Evolutionary conservation across 2,329 filamentous ascomycete species (phyloP).

Genomic region (Penicillium occitanis): DNA sequence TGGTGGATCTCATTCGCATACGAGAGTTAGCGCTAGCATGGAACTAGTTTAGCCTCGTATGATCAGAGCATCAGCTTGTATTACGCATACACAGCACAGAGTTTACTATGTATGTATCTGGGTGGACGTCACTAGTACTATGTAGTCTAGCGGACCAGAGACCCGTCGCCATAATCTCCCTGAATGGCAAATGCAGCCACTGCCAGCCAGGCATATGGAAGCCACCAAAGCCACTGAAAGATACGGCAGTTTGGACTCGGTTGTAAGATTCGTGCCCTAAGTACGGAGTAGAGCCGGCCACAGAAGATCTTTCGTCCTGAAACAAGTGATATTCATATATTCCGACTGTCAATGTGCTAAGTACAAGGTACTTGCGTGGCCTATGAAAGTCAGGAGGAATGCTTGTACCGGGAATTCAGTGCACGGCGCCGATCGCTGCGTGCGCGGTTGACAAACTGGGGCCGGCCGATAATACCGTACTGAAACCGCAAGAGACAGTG

Average conservation of each 20-base stretch:
- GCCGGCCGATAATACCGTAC: not conserved
- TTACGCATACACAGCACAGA: not conserved
- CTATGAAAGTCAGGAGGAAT: not conserved
- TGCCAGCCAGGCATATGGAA: not conserved
- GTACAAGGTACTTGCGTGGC: not conserved
- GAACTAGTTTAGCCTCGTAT: not conserved
- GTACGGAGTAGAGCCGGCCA: not conserved
- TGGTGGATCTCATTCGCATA: not conserved
- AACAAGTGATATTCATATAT: not conserved
- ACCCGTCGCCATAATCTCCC: conserved; percentile 4
- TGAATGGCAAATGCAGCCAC: conserved; percentile 3
- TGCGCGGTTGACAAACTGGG: not conserved
- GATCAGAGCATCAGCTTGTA: not conserved
- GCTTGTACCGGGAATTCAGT: not conserved
- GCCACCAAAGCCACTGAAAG: not conserved
- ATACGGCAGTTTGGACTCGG: not conserved
- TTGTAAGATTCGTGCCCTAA: not conserved
- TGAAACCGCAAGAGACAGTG: not conserved
- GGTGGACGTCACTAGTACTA: not conserved
- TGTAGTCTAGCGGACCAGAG: not conserved
- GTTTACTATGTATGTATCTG: not conserved
- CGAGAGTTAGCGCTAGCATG: not conserved
- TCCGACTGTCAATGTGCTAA: not conserved
- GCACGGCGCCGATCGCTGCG: conserved; percentile 7
- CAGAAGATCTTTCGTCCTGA: not conserved